These are phyloP conservation scores for Geranium incanum DNA, from an alignment of 441 rosid genomes.

Conservation along the genomic window DNA sequence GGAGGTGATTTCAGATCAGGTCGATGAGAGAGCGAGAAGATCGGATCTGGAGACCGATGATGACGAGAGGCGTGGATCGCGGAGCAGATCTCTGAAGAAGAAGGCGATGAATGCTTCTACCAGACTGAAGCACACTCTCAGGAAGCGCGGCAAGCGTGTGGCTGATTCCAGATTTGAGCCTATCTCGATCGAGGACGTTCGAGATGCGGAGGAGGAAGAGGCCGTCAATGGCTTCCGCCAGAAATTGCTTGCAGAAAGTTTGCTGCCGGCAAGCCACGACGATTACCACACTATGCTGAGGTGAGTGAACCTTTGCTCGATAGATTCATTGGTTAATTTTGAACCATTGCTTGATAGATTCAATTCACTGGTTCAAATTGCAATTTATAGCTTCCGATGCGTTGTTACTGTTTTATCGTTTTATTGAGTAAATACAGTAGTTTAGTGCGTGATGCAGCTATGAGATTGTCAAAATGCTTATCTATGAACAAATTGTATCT, in stretches of 20 bases:
- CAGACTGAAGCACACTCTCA: constrained; percentile 80
- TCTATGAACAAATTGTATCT: not conserved
- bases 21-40: constrained; percentile 84
- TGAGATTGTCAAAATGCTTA: not conserved
- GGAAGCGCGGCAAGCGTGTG: constrained; percentile 69
- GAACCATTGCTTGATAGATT: no score
- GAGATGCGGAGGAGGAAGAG: constrained; percentile 72
- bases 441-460: not conserved
- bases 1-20: constrained; percentile 38
- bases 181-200: constrained; percentile 86
- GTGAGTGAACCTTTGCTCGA: constrained; percentile 22
- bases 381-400: constrained; percentile 18
- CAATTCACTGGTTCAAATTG: not conserved
- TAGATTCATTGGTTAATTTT: no score
- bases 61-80: constrained; percentile 88
- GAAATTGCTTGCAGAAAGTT: constrained; percentile 60
- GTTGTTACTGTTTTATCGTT: constrained; percentile 17
- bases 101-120: constrained; percentile 83
- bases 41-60: constrained; percentile 96
- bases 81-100: constrained; percentile 81
- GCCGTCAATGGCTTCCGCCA: constrained; percentile 85
- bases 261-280: constrained; percentile 63
- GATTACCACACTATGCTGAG: constrained; percentile 94
- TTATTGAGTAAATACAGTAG: not conserved
- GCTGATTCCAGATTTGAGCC: constrained; percentile 83